These are phyloP conservation scores for Leishmania tarentolae DNA, from an alignment of 208 protist species.

Conservation along the genomic window DNA sequence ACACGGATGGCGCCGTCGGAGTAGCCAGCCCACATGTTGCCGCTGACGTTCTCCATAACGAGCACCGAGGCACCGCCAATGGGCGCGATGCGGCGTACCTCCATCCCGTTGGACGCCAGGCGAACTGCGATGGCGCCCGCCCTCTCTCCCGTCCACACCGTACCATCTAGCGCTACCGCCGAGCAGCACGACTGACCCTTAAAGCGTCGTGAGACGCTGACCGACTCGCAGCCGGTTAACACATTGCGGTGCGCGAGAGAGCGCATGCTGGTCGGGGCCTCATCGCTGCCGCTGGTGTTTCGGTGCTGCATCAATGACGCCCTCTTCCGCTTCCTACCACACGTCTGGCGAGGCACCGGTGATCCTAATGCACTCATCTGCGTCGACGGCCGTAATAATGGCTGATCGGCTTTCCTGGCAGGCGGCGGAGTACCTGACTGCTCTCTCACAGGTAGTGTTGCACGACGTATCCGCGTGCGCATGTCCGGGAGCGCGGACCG, in stretches of 20 bases:
- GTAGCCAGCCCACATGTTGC: constrained; percentile 65
- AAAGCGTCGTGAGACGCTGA: constrained; percentile 45
- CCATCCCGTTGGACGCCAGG: constrained; percentile 39
- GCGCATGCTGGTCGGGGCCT: constrained; percentile 11
- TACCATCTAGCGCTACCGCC: constrained; percentile 47
- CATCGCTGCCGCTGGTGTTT: background rate
- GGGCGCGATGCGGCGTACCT: constrained; percentile 35
- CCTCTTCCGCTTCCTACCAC: background rate
- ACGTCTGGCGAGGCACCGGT: background rate
- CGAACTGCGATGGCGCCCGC: constrained; percentile 60
- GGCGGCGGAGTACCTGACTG: background rate
- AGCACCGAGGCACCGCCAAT: constrained; percentile 27
- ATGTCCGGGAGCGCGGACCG: background rate
- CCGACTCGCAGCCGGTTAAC: constrained; percentile 22
- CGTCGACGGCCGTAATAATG: background rate
- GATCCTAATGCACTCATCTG: background rate
- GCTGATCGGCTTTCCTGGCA: background rate
- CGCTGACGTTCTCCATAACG: constrained; percentile 31
- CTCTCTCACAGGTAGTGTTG: background rate
- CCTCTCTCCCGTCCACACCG: constrained; percentile 66
- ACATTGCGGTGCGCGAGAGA: background rate
- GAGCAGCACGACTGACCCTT: constrained; percentile 55
- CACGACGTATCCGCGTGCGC: background rate
- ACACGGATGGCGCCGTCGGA: constrained; percentile 63
- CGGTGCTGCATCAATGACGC: no score